Conservation (phyloP, 176 grass and related monocot species). For the Bolboschoenus planiculmis region DNA sequence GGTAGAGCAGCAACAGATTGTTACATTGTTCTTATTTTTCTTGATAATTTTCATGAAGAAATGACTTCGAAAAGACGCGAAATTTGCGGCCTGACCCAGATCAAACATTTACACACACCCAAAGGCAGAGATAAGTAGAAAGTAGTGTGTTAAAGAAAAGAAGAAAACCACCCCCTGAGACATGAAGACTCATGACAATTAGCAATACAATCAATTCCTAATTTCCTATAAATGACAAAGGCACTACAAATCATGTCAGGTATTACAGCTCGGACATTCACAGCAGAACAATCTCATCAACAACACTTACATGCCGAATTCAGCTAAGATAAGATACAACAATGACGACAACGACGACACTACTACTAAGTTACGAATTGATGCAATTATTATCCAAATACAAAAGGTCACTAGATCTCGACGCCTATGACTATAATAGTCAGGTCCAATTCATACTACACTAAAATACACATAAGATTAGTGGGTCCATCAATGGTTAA, state of each 20-base stretch:
- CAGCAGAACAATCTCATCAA: not conserved
- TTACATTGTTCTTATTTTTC: not conserved
- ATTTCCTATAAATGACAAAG: not conserved
- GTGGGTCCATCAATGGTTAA: not conserved
- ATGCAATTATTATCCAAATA: conserved; percentile 21
- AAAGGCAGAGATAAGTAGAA: not conserved
- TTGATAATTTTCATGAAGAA: not conserved
- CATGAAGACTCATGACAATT: not conserved
- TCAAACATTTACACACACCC: not conserved
- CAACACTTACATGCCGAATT: conserved; percentile 17
- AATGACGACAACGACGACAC: conserved; percentile 21
- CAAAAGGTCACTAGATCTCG: not conserved
- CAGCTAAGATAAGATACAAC: conserved; percentile 21
- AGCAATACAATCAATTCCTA: conserved; percentile 9
- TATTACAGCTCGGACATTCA: not conserved
- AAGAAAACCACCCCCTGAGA: not conserved
- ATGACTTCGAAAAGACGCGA: not conserved
- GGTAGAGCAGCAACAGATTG: not conserved
- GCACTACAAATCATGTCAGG: not conserved
- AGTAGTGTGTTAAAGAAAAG: not conserved
- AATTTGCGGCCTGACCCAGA: not conserved
- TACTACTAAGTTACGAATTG: not conserved
- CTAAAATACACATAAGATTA: conserved; percentile 19
- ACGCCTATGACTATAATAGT: conserved; percentile 2
- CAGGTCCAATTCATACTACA: conserved; percentile 12